These are phyloP conservation scores for Aureobasidium mangrovei DNA, from an alignment of 2,329 filamentous ascomycete species.

Conservation along the genomic window DNA sequence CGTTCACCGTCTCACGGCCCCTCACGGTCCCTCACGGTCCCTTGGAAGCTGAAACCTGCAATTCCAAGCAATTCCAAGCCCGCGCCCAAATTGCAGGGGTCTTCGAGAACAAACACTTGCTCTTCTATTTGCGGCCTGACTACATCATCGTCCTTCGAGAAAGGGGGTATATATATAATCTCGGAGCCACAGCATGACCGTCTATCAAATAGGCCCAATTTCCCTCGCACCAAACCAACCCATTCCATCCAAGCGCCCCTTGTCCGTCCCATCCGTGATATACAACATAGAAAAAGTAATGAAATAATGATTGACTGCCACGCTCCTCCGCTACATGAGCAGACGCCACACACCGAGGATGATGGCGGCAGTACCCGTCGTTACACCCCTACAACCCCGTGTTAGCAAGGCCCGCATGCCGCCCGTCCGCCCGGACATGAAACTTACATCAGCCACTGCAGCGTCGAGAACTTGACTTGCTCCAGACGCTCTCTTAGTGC, in stretches of 20 bases:
- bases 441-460: constrained; percentile 96
- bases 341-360: constrained; percentile 60
- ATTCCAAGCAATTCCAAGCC: too few relatives aligned
- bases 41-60: too few relatives aligned
- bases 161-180: constrained; percentile 5
- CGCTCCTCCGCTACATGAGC: constrained; percentile 42
- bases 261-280: background rate
- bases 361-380: constrained; percentile 56
- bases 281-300: background rate
- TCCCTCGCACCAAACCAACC: background rate
- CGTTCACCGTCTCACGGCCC: too few relatives aligned
- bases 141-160: background rate
- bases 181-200: background rate
- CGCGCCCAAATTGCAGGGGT: background rate
- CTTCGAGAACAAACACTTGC: background rate
- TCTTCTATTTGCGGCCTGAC: background rate
- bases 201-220: constrained; percentile 6
- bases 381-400: constrained; percentile 45
- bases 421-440: background rate
- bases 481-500: constrained; percentile 84
- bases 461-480: constrained; percentile 92
- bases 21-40: too few relatives aligned
- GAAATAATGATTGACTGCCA: background rate
- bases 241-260: background rate
- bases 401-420: constrained; percentile 5